Evolutionary conservation across 2,329 filamentous ascomycete species (phyloP).

Genomic region (Hymenoscyphus fructigenus): DNA sequence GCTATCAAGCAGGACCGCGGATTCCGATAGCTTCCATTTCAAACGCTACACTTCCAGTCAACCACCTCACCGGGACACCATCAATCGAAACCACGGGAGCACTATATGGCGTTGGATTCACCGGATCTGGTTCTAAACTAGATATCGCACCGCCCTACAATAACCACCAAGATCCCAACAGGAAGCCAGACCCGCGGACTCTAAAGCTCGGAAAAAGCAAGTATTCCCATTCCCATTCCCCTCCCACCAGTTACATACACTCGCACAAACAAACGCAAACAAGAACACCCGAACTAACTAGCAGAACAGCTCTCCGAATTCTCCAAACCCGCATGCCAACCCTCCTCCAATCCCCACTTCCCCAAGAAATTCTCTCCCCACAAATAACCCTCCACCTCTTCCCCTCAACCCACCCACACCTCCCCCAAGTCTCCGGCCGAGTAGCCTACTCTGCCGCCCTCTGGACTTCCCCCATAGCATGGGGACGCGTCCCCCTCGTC

Average conservation of each 20-base stretch:
- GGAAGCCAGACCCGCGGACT: constrained; percentile 53
- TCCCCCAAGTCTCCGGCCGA: constrained; percentile 87
- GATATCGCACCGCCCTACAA: constrained; percentile 14
- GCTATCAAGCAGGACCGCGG: constrained; percentile 11
- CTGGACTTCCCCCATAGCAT: constrained; percentile 94
- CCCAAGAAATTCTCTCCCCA: constrained; percentile 74
- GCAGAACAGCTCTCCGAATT: constrained; percentile 55
- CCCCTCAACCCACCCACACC: constrained; percentile 77
- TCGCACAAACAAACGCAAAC: not conserved
- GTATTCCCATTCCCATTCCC: constrained; percentile 10
- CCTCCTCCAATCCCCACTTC: constrained; percentile 64
- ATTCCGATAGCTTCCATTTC: constrained; percentile 14
- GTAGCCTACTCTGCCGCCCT: constrained; percentile 90
- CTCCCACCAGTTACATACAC: too few relatives aligned
- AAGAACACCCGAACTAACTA: constrained; percentile 8
- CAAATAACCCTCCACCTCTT: constrained; percentile 71
- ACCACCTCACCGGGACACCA: constrained; percentile 16
- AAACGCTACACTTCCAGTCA: constrained; percentile 31
- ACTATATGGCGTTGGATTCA: constrained; percentile 46
- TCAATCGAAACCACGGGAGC: constrained; percentile 9
- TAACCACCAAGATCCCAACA: constrained; percentile 16
- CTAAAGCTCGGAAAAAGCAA: constrained; percentile 48
- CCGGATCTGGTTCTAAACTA: constrained; percentile 35
- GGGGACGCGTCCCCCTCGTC: constrained; percentile 88
- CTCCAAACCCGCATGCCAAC: constrained; percentile 67